Percentiles rank a stretch among this genome's conserved stretches.
Evolutionary conservation across 176 grass and related monocot species (phyloP).

Genomic region (Urochloa ruziziensis): DNA sequence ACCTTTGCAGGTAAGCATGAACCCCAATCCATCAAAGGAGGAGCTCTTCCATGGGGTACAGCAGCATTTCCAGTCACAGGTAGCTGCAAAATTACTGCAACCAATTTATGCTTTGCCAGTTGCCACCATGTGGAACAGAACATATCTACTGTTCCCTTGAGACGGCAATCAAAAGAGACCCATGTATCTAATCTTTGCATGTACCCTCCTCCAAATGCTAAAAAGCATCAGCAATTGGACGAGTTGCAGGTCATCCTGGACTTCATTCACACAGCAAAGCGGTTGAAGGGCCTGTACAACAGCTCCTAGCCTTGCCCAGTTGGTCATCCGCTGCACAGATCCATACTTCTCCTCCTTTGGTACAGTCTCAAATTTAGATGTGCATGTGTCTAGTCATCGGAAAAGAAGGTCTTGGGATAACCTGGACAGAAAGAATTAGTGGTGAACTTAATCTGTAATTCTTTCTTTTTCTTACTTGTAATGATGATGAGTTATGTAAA

Average conservation of each 20-base stretch:
- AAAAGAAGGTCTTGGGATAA: constrained; percentile 5
- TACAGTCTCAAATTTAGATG: constrained; percentile 17
- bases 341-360: not conserved
- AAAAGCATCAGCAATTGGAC: constrained; percentile 64
- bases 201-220: constrained; percentile 30
- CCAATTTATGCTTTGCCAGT: not conserved
- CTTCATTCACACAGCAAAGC: constrained; percentile 67
- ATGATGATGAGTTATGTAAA: constrained; percentile 21
- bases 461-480: constrained; percentile 41
- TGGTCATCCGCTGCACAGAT: not conserved
- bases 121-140: not conserved
- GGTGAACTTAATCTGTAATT: constrained; percentile 35
- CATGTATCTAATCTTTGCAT: constrained; percentile 29
- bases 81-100: constrained; percentile 15
- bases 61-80: constrained; percentile 82
- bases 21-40: constrained; percentile 70
- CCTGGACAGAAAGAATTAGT: constrained; percentile 23
- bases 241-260: constrained; percentile 77
- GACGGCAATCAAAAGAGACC: not conserved
- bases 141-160: not conserved
- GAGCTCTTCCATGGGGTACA: constrained; percentile 68
- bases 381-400: constrained; percentile 3
- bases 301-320: constrained; percentile 13
- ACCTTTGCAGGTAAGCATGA: constrained; percentile 59
- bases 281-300: constrained; percentile 48